These are phyloP conservation scores for Cryphonectria naterciae DNA, from an alignment of 2,329 filamentous ascomycete genomes.

Conservation along the genomic window DNA sequence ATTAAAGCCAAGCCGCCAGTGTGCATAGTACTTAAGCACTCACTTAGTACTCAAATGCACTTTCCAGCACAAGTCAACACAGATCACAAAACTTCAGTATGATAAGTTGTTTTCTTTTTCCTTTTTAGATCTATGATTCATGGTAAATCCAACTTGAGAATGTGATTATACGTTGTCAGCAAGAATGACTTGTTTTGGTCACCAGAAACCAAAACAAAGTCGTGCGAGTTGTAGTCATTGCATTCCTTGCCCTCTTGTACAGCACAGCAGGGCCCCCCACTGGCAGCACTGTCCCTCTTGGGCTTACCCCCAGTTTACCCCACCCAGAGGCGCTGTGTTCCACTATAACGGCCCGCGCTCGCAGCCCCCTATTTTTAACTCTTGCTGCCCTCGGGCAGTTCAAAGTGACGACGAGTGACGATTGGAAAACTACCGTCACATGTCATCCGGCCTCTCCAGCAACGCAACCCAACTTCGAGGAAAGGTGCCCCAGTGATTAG, in stretches of 20 bases:
- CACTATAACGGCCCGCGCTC: slow-evolving; percentile 4
- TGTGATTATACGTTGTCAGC: background rate
- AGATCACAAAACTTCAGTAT: background rate
- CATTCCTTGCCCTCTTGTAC: background rate
- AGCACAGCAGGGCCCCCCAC: background rate
- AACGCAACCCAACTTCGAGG: background rate
- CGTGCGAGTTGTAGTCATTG: background rate
- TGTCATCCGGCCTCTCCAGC: slow-evolving; percentile 4
- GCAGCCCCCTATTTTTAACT: slow-evolving; percentile 9
- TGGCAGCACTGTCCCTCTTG: background rate
- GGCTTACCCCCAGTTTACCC: slow-evolving; percentile 2
- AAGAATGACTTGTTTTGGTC: background rate
- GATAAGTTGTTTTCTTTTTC: background rate
- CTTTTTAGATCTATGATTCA: background rate
- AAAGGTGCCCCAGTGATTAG: background rate
- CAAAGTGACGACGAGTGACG: background rate
- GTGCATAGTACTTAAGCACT: background rate
- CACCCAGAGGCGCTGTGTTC: slow-evolving; percentile 4
- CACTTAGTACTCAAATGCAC: background rate
- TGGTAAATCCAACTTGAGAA: background rate
- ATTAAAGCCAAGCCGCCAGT: background rate
- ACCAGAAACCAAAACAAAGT: too few species aligned
- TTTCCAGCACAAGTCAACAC: background rate
- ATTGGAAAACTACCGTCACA: slow-evolving; percentile 1
- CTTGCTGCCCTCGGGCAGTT: background rate